Conservation (phyloP, 805 yeast genomes). For the Teunomyces gatunensis region DNA sequence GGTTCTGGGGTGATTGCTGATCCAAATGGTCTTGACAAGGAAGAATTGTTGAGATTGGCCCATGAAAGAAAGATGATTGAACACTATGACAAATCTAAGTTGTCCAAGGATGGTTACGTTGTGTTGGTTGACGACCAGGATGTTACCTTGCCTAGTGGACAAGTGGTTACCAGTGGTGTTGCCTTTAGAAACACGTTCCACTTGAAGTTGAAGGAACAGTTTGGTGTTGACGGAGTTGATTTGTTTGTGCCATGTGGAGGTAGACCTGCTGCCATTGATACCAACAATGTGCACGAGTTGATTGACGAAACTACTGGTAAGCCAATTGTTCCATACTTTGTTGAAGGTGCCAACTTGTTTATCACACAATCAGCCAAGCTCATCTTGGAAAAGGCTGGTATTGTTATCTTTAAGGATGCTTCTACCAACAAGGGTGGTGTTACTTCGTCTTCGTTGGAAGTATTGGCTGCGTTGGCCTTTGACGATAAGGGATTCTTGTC, state of each 20-base stretch:
- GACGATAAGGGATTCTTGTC: constrained; percentile 78
- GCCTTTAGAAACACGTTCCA: constrained; percentile 91
- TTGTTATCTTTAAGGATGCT: constrained; percentile 88
- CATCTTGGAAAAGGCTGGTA: constrained; percentile 81
- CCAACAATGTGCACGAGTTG: constrained; percentile 70
- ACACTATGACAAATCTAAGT: constrained; percentile 60
- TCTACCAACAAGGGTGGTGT: constrained; percentile 99
- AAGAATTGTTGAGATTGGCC: constrained; percentile 78
- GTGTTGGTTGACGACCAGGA: constrained; percentile 85
- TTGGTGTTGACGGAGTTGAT: constrained; percentile 60
- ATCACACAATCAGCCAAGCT: constrained; percentile 93
- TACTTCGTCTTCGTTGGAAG: constrained; percentile 93
- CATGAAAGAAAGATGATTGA: constrained; percentile 71
- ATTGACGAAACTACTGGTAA: constrained; percentile 76
- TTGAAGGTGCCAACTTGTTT: constrained; percentile 96
- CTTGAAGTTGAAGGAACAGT: constrained; percentile 61
- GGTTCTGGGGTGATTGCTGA: constrained; percentile 96
- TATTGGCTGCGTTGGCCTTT: constrained; percentile 87
- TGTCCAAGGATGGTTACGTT: constrained; percentile 73
- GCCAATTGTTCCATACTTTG: constrained; percentile 77
- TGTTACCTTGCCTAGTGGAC: constrained; percentile 73
- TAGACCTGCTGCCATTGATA: constrained; percentile 93
- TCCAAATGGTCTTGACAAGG: constrained; percentile 82
- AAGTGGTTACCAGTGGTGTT: constrained; percentile 75
- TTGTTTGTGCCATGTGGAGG: constrained; percentile 99